Conservation (phyloP, 2,329 filamentous ascomycete species). For the Drechslerella stenobrocha region DNA sequence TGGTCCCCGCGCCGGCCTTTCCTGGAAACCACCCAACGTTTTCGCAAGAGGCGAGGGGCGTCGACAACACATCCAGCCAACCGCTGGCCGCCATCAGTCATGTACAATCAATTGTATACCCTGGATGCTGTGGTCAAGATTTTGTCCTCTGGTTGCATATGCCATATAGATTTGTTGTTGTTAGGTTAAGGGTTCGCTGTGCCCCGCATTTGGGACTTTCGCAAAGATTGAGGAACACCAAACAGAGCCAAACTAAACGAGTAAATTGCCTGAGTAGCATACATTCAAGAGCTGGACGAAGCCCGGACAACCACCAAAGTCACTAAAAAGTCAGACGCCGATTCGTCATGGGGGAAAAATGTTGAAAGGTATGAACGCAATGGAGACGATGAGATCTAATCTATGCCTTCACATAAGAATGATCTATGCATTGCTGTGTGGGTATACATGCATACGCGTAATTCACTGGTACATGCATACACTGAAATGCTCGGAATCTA, state of each 20-base stretch:
- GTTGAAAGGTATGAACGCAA: not conserved
- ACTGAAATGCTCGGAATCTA: constrained; percentile 6
- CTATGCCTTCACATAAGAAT: constrained; percentile 45
- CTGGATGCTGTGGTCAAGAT: no score
- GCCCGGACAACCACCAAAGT: not conserved
- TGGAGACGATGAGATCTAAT: constrained; percentile 39
- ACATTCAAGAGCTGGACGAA: not conserved
- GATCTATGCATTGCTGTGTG: constrained; percentile 41
- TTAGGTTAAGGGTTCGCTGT: no score
- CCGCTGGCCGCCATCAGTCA: no score
- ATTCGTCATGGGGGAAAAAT: not conserved
- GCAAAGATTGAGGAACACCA: not conserved
- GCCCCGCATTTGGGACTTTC: no score
- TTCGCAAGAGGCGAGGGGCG: no score
- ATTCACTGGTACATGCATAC: constrained; percentile 1
- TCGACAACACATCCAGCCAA: no score
- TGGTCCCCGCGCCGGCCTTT: not conserved
- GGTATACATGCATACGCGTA: constrained; percentile 29
- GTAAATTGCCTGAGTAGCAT: not conserved
- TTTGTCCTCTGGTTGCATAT: no score
- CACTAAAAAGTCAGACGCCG: not conserved
- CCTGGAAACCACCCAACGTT: no score
- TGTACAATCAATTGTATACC: no score
- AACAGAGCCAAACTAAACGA: not conserved
- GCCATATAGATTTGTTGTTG: no score